These are phyloP conservation scores for Linum tenue DNA, from an alignment of 345 rosid genomes.

Conservation along the genomic window DNA sequence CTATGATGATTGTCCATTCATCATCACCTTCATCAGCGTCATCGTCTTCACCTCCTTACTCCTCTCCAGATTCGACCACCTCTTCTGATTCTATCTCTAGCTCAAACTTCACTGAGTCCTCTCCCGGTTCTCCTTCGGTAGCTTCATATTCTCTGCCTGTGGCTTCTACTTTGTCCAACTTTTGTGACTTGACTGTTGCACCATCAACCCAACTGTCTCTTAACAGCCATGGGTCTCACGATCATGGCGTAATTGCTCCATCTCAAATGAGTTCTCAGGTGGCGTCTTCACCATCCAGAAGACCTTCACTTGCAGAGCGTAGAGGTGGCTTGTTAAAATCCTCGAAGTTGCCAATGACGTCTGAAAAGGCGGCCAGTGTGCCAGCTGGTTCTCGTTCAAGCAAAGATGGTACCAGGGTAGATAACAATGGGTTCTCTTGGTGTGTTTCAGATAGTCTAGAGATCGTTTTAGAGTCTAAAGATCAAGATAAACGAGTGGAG, in stretches of 20 bases:
- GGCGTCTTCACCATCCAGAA: slow-evolving; percentile 21
- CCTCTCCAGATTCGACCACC: slow-evolving; percentile 64
- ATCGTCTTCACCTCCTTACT: slow-evolving; percentile 63
- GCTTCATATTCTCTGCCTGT: slow-evolving; percentile 42
- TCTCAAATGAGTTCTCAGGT: slow-evolving; percentile 26
- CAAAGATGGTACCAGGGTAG: slow-evolving; percentile 24
- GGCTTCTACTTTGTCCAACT: slow-evolving; percentile 50
- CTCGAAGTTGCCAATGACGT: slow-evolving; percentile 56
- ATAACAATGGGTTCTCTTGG: neutral
- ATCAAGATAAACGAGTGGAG: too few relatives aligned
- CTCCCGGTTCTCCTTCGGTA: slow-evolving; percentile 61
- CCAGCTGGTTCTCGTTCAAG: slow-evolving; percentile 17
- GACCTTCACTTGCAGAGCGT: slow-evolving; percentile 74
- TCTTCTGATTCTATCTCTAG: slow-evolving; percentile 61
- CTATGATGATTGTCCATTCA: slow-evolving; percentile 77
- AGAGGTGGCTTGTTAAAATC: slow-evolving; percentile 66
- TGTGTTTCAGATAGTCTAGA: too few relatives aligned
- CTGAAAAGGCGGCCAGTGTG: slow-evolving; percentile 31
- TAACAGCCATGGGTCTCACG: slow-evolving; percentile 25
- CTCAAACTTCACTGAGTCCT: slow-evolving; percentile 57
- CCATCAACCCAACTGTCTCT: slow-evolving; percentile 34
- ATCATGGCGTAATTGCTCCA: slow-evolving; percentile 25
- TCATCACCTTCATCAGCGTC: slow-evolving; percentile 57
- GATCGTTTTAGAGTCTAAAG: too few relatives aligned
- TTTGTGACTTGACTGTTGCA: slow-evolving; percentile 48